These are phyloP conservation scores for Diversispora eburnea DNA, from an alignment of 192 early-diverging fungal species.

Conservation along the genomic window DNA sequence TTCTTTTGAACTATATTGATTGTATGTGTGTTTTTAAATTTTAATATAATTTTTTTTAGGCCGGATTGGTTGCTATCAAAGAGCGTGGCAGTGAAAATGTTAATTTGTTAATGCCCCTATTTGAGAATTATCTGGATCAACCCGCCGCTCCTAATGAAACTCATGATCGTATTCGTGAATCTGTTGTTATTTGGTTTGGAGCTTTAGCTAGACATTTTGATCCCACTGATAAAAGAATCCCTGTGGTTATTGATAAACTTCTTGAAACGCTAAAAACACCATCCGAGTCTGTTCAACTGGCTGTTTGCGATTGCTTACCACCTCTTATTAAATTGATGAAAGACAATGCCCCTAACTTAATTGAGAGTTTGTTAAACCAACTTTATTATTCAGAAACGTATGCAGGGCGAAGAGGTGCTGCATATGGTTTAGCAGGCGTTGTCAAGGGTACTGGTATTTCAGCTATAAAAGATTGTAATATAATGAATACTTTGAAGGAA, in stretches of 20 bases:
- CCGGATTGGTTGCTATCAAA: slow-evolving; percentile 75
- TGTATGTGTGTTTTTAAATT: background rate
- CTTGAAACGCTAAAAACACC: slow-evolving; percentile 90
- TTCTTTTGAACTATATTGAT: background rate
- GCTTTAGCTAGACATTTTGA: slow-evolving; percentile 86
- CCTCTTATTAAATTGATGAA: slow-evolving; percentile 76
- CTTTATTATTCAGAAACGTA: slow-evolving; percentile 76
- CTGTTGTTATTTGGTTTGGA: slow-evolving; percentile 89
- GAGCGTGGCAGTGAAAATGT: slow-evolving; percentile 66
- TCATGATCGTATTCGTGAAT: slow-evolving; percentile 86
- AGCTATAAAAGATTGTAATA: slow-evolving; percentile 75
- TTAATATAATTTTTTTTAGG: slow-evolving; percentile 28
- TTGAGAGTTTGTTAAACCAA: slow-evolving; percentile 62
- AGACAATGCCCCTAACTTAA: slow-evolving; percentile 53
- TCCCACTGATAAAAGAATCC: slow-evolving; percentile 66
- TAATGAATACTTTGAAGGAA: slow-evolving; percentile 80
- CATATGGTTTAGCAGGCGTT: slow-evolving; percentile 93
- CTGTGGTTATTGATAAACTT: slow-evolving; percentile 78
- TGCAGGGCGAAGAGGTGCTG: slow-evolving; percentile 85
- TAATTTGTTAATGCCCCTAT: slow-evolving; percentile 64
- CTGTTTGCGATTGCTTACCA: slow-evolving; percentile 93
- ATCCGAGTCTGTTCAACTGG: slow-evolving; percentile 90
- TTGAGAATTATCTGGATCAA: slow-evolving; percentile 73
- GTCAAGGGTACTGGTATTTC: slow-evolving; percentile 88
- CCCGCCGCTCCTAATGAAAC: slow-evolving; percentile 67